Base-by-base conservation (phyloP, 352 stramenopile species). In the Phytopythium kandeliae region DNA sequence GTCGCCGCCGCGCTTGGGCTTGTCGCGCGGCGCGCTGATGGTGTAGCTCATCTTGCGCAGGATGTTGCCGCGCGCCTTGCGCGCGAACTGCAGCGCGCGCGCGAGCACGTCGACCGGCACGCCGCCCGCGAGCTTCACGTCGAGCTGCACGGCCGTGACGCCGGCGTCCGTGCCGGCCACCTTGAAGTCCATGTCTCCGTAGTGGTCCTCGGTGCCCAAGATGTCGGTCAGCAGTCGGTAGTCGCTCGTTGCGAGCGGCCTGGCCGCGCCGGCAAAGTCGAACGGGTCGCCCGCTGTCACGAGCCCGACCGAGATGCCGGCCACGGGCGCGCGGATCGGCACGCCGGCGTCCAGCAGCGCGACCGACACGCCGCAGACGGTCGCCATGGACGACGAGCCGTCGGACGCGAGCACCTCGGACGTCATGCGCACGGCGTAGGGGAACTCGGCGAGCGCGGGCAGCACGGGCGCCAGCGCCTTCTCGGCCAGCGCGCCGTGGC, bases 131-230 rank as follows among this genome's bases (percentile, higher is more conserved):
- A 97, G 74, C 75, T 99, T 98, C 34, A 98, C 94, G 68, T 99
- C 96, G 26, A 99, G 69, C 67, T 99, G 96, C 48, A 98, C 82
- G 22, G 96, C 95, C 24, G 96, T 99, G 46, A 99, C 95, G 40
- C 93, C 92, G 13, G 55, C 59, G 17, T 69, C 67, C 12, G 90
- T 97, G 22, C 93, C 93, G 11, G 91, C 92, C 44, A 98, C 69
- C 78, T 99, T 99, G 66, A 99, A 99, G 65, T 99, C 96, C 95
- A 99, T 99, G 71, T 98, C 90, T 43, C 96, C 96, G 55, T 98
- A 95, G 58, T 98, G 90, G 74, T 99, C 96, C 59, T 99, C 96
- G 7, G 94, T 93, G 33, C 96, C 96, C 37, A 98, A 71, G 61
- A 99, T 98, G 65, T 99, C 96, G 1, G 95, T 98, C 47, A 99